A percentile compares a stretch with the other conserved stretches of the same genome.
Evolutionary conservation across 352 stramenopile species (phyloP).

Genomic region (Pilasporangium apinafurcum): DNA sequence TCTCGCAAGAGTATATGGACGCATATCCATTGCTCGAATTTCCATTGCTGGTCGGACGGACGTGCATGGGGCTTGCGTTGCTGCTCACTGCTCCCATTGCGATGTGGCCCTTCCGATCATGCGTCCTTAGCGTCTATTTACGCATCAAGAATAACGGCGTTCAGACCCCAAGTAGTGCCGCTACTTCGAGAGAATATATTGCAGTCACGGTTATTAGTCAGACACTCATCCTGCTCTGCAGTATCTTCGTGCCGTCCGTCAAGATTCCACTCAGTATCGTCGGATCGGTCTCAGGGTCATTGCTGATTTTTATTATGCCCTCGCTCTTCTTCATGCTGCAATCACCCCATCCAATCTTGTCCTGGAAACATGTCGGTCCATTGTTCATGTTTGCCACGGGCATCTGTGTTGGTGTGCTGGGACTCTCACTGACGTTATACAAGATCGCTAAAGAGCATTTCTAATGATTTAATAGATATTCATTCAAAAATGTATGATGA

Average conservation of each 20-base stretch:
- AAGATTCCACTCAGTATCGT: constrained; percentile 80
- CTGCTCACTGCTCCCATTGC: constrained; percentile 62
- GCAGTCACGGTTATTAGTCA: constrained; percentile 42
- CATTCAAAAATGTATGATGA: too few relatives aligned
- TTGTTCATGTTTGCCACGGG: constrained; percentile 55
- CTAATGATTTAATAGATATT: constrained; percentile 5
- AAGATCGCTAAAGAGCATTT: constrained; percentile 23
- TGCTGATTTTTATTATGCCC: constrained; percentile 80
- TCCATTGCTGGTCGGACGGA: constrained; percentile 49
- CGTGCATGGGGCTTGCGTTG: constrained; percentile 60
- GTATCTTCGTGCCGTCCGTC: constrained; percentile 68
- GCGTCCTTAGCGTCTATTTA: constrained; percentile 58
- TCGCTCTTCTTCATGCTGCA: constrained; percentile 74
- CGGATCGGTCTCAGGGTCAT: constrained; percentile 62
- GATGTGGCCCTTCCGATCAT: constrained; percentile 78
- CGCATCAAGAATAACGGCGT: constrained; percentile 53
- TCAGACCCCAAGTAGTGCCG: constrained; percentile 57
- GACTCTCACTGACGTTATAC: constrained; percentile 41
- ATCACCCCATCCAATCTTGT: constrained; percentile 28
- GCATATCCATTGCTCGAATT: constrained; percentile 28
- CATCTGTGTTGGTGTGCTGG: constrained; percentile 32
- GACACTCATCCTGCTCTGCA: constrained; percentile 58
- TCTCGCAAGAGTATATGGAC: constrained; percentile 48
- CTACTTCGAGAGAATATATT: constrained; percentile 34
- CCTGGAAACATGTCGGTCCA: constrained; percentile 30